phyloP scores from a whole-genome alignment of 352 stramenopile species.

The Phytophthora europaea region DNA sequence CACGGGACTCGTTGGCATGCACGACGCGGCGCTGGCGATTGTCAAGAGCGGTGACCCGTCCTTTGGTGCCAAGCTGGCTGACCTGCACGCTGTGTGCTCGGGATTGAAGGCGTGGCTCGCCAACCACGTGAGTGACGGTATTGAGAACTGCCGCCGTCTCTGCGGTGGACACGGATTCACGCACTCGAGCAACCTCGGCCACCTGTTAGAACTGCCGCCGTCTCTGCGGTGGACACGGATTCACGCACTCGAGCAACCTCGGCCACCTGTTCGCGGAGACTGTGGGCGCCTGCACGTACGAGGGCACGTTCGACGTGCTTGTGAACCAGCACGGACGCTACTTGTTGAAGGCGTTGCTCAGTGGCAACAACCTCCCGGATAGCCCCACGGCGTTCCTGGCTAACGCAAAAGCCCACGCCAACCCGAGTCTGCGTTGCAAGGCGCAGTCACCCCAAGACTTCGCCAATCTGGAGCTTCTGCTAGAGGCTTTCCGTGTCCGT shows the following conservation, averaged over 20 bases:
- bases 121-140: slow-evolving; percentile 35
- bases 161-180: slow-evolving; percentile 33
- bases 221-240: slow-evolving; percentile 30
- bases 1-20: slow-evolving; percentile 19
- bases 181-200: slow-evolving; percentile 27
- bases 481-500: slow-evolving; percentile 49
- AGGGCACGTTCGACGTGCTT: slow-evolving; percentile 78
- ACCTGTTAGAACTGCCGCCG: slow-evolving; percentile 35
- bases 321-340: slow-evolving; percentile 70
- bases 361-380: slow-evolving; percentile 10
- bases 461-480: slow-evolving; percentile 44
- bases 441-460: slow-evolving; percentile 44
- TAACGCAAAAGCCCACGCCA: slow-evolving; percentile 38
- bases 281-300: slow-evolving; percentile 62
- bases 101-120: slow-evolving; percentile 36
- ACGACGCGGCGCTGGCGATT: slow-evolving; percentile 25
- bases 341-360: slow-evolving; percentile 57
- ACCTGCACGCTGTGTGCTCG: slow-evolving; percentile 32
- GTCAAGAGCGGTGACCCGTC: slow-evolving; percentile 32
- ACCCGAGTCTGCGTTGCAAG: slow-evolving; percentile 44
- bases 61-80: slow-evolving; percentile 22
- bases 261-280: slow-evolving; percentile 43
- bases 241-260: slow-evolving; percentile 32
- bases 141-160: slow-evolving; percentile 33
- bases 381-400: slow-evolving; percentile 42